Evolutionary conservation across 1,139 yeast species (phyloP).

Genomic region (Geotrichum restrictum): DNA sequence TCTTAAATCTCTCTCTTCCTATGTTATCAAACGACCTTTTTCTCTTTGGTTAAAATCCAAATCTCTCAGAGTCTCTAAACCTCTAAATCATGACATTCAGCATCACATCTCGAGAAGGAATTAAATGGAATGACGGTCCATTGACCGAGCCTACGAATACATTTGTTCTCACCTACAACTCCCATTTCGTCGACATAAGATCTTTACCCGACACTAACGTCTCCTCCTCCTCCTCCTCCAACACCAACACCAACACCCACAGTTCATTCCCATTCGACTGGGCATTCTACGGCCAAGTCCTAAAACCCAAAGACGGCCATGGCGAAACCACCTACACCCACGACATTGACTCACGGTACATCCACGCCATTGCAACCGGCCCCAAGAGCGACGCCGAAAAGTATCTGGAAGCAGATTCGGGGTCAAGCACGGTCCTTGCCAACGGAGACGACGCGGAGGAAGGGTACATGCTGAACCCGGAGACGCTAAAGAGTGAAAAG

Average conservation of each 20-base stretch:
- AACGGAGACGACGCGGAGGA: conserved; percentile 49
- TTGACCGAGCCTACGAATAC: conserved; percentile 51
- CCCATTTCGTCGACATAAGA: conserved; percentile 48
- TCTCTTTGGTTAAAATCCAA: neutral
- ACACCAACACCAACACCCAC: too few species aligned
- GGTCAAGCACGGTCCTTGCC: conserved; percentile 44
- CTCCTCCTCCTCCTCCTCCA: too few species aligned
- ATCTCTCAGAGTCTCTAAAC: too few species aligned
- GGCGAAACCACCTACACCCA: conserved; percentile 39
- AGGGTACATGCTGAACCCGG: conserved; percentile 52
- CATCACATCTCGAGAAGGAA: conserved; percentile 47
- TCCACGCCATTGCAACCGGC: conserved; percentile 23
- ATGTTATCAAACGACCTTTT: neutral
- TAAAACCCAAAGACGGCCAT: conserved; percentile 34
- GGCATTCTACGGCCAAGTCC: conserved; percentile 46
- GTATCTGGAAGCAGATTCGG: conserved; percentile 44
- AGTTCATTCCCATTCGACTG: conserved; percentile 40
- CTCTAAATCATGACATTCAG: conserved; percentile 23
- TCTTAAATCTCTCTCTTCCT: neutral
- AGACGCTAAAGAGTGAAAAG: conserved; percentile 43
- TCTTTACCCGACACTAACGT: too few species aligned
- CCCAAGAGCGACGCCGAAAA: conserved; percentile 22
- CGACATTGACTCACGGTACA: conserved; percentile 43
- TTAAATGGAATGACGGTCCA: conserved; percentile 51
- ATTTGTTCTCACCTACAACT: conserved; percentile 47